Base-by-base conservation (phyloP, 2,329 filamentous ascomycete genomes). In the Beauveria rudraprayagi region DNA sequence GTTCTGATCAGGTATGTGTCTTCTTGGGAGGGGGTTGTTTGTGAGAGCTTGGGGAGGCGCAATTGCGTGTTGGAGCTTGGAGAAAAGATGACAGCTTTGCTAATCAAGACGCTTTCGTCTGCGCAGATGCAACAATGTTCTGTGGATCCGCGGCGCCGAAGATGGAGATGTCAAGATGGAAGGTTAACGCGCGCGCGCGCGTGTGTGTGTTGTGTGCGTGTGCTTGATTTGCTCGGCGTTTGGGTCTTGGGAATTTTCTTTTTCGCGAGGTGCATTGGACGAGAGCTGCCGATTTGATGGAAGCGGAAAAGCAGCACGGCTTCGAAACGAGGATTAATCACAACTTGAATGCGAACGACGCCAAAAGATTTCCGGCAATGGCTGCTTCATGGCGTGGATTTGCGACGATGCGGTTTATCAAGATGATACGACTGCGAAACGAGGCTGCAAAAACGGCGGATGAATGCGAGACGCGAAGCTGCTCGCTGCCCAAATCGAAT, bases 71-170 rank as follows among this genome's bases (percentile, higher is more conserved):
- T 24, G 55, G 16, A 11, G 34, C 34, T 14, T 37, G 6, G 11
- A 14, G 34, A 28, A 19, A n/a, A 11, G 37, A n/a, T 57, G 26
- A 16, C 24, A 19, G 24, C 14, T 54, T 51, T 51, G 30, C 63
- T 58, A 60, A 65, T 14, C 34, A 37, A 37, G 34, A 37, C 58
- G 3, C 16, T 34, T 30, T 24, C 5, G 1, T 50, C 5, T 28
- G 16, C 30, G 46, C 66, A 91, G 90, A 72, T 95, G 92, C 78
- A 97, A 97, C 78, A 97, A 97, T 72, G 93, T 97, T n/a, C 82
- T 97, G 52, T 97, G 91, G 89, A 93, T 97, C 67, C 82, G 83
- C 66, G 80, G 79, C 57, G 83, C 82, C 55, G 72, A 78, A 59
- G 74, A 77, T 28, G 78, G 74, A 47, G 83, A 85, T 66, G 78